These are phyloP conservation scores for Dendrocalamus latiflorus DNA, from an alignment of 202 grass and related monocot species.

Conservation along the genomic window DNA sequence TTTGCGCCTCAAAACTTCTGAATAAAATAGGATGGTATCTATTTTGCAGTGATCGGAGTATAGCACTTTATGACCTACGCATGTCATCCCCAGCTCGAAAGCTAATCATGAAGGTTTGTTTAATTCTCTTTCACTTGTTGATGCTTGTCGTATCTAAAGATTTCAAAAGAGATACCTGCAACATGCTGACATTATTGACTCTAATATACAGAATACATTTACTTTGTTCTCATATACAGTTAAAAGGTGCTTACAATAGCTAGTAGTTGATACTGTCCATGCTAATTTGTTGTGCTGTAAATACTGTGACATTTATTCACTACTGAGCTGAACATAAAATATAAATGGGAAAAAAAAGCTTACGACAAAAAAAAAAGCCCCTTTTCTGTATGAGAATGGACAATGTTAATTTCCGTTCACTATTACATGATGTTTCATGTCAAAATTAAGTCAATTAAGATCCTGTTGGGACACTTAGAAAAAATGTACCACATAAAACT, in stretches of 20 bases:
- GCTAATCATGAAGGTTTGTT: constrained; percentile 82
- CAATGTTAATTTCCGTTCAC: no score
- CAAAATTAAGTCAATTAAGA: no score
- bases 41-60: constrained; percentile 80
- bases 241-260: neutral
- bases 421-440: no score
- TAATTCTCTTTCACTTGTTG: constrained; percentile 5
- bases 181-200: no score
- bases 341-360: neutral
- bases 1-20: neutral
- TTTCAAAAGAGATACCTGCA: neutral
- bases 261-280: no score
- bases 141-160: neutral
- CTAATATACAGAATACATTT: neutral
- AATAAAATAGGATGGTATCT: neutral
- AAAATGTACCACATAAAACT: no score
- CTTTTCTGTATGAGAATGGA: neutral
- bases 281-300: no score
- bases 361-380: neutral
- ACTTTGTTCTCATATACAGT: neutral
- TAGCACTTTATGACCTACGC: constrained; percentile 90
- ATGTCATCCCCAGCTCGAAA: no score
- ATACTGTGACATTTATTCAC: constrained; percentile 5
- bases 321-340: neutral
- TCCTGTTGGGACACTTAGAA: no score